A percentile compares a stretch with the other conserved stretches of the same genome.
Evolutionary conservation across 768 basidiomycete species (phyloP).

Genomic region (Sporobolomyces pararoseus): DNA sequence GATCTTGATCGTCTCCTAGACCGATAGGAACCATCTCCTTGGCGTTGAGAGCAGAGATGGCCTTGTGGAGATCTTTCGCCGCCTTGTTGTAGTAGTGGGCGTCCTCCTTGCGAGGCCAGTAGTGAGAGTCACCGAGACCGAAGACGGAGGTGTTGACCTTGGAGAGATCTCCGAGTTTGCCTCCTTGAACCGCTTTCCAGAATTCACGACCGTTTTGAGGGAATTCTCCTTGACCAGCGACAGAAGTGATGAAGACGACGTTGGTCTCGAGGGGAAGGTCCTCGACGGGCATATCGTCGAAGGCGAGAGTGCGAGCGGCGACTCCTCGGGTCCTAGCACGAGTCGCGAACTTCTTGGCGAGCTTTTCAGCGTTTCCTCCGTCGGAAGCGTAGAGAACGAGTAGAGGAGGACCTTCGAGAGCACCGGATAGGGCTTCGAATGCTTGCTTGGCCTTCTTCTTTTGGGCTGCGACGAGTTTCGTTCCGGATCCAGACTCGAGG

Average conservation of each 20-base stretch:
- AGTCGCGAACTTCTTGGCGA: conserved; percentile 77
- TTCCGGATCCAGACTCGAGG: conserved; percentile 76
- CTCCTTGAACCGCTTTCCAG: conserved; percentile 75
- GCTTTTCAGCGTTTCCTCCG: conserved; percentile 92
- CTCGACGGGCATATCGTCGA: conserved; percentile 77
- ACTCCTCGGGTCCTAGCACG: conserved; percentile 82
- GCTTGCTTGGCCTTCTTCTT: conserved; percentile 74
- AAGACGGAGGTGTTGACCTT: conserved; percentile 71
- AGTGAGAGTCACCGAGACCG: conserved; percentile 95
- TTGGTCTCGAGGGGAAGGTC: conserved; percentile 66
- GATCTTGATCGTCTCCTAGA: conserved; percentile 94
- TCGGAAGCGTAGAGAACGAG: conserved; percentile 91
- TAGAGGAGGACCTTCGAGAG: conserved; percentile 83
- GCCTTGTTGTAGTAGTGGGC: conserved; percentile 98
- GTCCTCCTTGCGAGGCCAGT: conserved; percentile 96
- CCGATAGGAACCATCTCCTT: conserved; percentile 69
- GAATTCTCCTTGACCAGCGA: conserved; percentile 94
- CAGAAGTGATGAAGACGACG: conserved; percentile 82
- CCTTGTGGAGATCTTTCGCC: conserved; percentile 78
- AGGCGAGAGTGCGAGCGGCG: conserved; percentile 64
- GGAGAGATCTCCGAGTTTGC: conserved; percentile 57
- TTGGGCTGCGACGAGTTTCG: conserved; percentile 76
- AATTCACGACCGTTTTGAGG: conserved; percentile 92
- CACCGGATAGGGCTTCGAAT: conserved; percentile 74
- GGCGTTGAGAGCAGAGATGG: conserved; percentile 73